Percentiles rank a stretch among this genome's conserved stretches.
phyloP scores from a whole-genome alignment of 306 rosid genomes.

The Prunus campanulata region DNA sequence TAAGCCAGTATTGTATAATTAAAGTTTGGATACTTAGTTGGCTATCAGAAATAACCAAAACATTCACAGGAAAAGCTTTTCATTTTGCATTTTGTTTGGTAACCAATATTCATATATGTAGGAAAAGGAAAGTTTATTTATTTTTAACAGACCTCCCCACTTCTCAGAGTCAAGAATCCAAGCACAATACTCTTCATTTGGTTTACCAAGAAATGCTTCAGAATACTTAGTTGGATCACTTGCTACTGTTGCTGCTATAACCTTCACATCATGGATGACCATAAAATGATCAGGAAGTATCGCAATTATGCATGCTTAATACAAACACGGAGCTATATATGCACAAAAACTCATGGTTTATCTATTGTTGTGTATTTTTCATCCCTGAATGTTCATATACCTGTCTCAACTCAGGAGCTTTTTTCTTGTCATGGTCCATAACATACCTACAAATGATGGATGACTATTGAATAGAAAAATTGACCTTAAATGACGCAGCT shows the following conservation, averaged over 20 bases:
- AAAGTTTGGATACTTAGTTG: not conserved
- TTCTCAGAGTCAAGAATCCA: constrained; percentile 93
- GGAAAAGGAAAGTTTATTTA: not conserved
- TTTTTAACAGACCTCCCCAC: constrained; percentile 88
- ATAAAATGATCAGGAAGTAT: not conserved
- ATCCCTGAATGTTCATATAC: constrained; percentile 14
- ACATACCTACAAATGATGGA: constrained; percentile 56
- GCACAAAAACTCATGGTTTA: not conserved
- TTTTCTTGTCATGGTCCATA: constrained; percentile 77
- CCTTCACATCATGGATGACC: constrained; percentile 40
- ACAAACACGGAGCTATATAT: not conserved
- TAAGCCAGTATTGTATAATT: not conserved
- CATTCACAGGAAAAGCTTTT: not conserved
- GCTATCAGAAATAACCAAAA: not conserved
- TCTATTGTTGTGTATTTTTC: not conserved
- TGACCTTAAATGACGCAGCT: not conserved
- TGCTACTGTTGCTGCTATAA: constrained; percentile 89
- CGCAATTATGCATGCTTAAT: not conserved
- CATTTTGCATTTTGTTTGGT: not conserved
- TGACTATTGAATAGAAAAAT: not conserved
- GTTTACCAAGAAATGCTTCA: constrained; percentile 92
- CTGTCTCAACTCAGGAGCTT: constrained; percentile 89
- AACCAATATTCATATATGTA: not conserved
- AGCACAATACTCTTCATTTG: constrained; percentile 76
- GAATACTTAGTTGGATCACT: constrained; percentile 75